A percentile compares a stretch with the other conserved stretches of the same genome.
Conservation (phyloP, 2,329 filamentous ascomycete genomes). For the Penicillium palitans region DNA sequence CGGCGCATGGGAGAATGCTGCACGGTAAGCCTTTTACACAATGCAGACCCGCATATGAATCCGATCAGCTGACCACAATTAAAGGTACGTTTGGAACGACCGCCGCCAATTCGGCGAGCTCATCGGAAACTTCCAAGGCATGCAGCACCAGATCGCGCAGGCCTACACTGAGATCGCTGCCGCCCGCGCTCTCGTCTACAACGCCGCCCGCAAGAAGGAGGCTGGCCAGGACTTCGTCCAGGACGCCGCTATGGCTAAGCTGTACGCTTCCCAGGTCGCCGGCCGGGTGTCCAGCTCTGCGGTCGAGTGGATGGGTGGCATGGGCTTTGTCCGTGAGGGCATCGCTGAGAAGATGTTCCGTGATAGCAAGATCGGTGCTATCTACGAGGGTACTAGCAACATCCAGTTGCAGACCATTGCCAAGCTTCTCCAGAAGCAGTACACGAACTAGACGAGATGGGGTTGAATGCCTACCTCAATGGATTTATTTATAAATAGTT, state of each 20-base stretch:
- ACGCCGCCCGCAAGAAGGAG: slow-evolving; percentile 97
- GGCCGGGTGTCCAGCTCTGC: slow-evolving; percentile 80
- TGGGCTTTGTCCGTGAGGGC: slow-evolving; percentile 96
- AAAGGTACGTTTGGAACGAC: slow-evolving; percentile 93
- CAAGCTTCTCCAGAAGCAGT: slow-evolving; percentile 68
- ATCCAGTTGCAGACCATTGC: slow-evolving; percentile 71
- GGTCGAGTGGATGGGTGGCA: slow-evolving; percentile 99
- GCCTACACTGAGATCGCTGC: slow-evolving; percentile 91
- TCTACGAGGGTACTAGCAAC: slow-evolving; percentile 81
- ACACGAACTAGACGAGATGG: slow-evolving; percentile 53
- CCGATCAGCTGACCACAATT: slow-evolving; percentile 8
- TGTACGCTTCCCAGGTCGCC: slow-evolving; percentile 91
- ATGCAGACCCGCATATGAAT: background rate
- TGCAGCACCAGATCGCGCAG: slow-evolving; percentile 98
- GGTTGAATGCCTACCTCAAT: background rate
- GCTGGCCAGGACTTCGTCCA: slow-evolving; percentile 91
- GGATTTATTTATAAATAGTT: slow-evolving; percentile 11
- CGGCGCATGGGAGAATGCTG: slow-evolving; percentile 93
- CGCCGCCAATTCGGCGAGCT: slow-evolving; percentile 93
- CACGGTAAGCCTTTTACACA: slow-evolving; percentile 54
- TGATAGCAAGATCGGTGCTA: slow-evolving; percentile 97
- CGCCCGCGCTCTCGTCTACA: slow-evolving; percentile 89
- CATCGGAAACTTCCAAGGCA: slow-evolving; percentile 95
- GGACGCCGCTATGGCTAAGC: slow-evolving; percentile 97
- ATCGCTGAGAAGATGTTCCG: slow-evolving; percentile 97